Evolutionary conservation across 371 early-diverging fungal species (phyloP).

Genomic region (Mucor plumbeus): DNA sequence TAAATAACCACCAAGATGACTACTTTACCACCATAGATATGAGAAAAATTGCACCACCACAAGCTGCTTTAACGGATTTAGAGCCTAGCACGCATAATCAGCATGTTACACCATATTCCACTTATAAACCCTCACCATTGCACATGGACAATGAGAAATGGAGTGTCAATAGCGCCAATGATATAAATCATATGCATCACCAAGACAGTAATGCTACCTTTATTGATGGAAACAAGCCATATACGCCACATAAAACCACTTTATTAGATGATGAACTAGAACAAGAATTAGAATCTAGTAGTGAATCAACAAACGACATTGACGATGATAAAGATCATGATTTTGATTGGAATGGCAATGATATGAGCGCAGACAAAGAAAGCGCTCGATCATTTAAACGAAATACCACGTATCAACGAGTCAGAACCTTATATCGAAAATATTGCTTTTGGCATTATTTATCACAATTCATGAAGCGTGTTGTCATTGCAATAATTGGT

Average conservation of each 20-base stretch:
- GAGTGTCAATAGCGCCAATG: neutral
- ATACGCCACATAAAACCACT: neutral
- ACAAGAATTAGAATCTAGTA: neutral
- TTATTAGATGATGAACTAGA: neutral
- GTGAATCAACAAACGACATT: neutral
- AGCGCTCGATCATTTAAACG: neutral
- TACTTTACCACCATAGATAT: constrained; percentile 7
- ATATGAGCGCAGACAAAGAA: neutral
- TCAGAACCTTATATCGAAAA: neutral
- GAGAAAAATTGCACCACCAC: neutral
- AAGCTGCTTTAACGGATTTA: constrained; percentile 7
- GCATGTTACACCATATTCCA: neutral
- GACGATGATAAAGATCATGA: constrained; percentile 18
- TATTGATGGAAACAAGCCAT: neutral
- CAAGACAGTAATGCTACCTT: neutral
- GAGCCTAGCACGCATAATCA: neutral
- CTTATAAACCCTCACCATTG: neutral
- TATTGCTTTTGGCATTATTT: constrained; percentile 23
- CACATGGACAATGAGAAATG: neutral
- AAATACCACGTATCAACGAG: neutral
- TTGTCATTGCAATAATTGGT: constrained; percentile 18
- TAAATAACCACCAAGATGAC: neutral
- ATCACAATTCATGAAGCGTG: constrained; percentile 24
- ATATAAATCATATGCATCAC: neutral
- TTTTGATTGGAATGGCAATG: constrained; percentile 15